These are phyloP conservation scores for Suhomyces sp. DNA, from an alignment of 805 yeast species.

Conservation along the genomic window DNA sequence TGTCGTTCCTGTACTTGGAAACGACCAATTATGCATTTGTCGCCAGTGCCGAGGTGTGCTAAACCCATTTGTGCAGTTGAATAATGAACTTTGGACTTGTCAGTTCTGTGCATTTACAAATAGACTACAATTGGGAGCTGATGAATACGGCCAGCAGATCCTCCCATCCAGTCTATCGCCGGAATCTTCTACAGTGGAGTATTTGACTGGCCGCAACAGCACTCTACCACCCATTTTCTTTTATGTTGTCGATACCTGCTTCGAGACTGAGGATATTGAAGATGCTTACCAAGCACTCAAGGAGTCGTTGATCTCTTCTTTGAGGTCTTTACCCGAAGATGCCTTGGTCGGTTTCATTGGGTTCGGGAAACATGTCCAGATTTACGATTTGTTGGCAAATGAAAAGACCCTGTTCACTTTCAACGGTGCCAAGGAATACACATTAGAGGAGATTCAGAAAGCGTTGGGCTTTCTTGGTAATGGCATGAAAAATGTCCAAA, in stretches of 20 bases:
- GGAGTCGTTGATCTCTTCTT: slow-evolving; percentile 45
- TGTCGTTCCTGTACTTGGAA: slow-evolving; percentile 35
- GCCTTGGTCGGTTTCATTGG: slow-evolving; percentile 57
- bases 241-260: slow-evolving; percentile 57
- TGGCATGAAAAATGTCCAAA: slow-evolving; percentile 13
- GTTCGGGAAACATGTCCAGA: slow-evolving; percentile 57
- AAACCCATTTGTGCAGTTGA: slow-evolving; percentile 48
- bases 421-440: slow-evolving; percentile 55
- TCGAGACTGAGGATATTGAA: slow-evolving; percentile 48
- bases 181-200: slow-evolving; percentile 51
- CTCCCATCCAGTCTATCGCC: slow-evolving; percentile 38
- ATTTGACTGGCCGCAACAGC: slow-evolving; percentile 38
- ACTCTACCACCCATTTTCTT: slow-evolving; percentile 47
- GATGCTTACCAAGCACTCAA: slow-evolving; percentile 43
- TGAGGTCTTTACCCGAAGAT: slow-evolving; percentile 51
- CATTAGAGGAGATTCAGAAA: slow-evolving; percentile 44
- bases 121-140: slow-evolving; percentile 20
- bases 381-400: slow-evolving; percentile 49
- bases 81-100: slow-evolving; percentile 50
- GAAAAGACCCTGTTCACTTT: slow-evolving; percentile 33
- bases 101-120: slow-evolving; percentile 53
- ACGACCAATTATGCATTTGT: slow-evolving; percentile 45
- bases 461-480: slow-evolving; percentile 44
- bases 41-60: slow-evolving; percentile 53
- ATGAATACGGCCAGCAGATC: slow-evolving; percentile 15